Evolutionary conservation across 495 filamentous ascomycete genomes (phyloP).

Genomic region (Xanthoparmelia taractica): DNA sequence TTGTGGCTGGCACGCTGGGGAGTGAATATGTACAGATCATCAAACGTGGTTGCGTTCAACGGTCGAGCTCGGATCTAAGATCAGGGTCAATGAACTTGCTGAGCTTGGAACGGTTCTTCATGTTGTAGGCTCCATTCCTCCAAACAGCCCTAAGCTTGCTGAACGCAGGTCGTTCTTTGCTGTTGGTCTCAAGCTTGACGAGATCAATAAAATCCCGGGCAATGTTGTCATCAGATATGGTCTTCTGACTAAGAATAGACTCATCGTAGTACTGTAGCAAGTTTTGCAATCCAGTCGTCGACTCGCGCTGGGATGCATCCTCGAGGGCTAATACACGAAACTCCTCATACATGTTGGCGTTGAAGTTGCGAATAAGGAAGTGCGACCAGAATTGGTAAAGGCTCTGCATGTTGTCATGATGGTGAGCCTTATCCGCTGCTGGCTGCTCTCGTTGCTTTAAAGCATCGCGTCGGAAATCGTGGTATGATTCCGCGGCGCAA

Average conservation of each 20-base stretch:
- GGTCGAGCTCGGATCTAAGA: constrained; percentile 25
- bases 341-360: constrained; percentile 70
- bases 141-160: constrained; percentile 43
- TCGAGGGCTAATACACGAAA: constrained; percentile 64
- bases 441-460: constrained; percentile 49
- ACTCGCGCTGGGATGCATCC: constrained; percentile 47
- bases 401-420: constrained; percentile 52
- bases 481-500: constrained; percentile 47
- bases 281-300: constrained; percentile 45
- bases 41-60: constrained; percentile 9
- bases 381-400: constrained; percentile 76
- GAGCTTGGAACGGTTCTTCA: constrained; percentile 48
- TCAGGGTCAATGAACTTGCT: constrained; percentile 26
- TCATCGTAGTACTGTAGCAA: constrained; percentile 54
- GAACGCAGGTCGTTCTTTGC: constrained; percentile 39
- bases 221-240: constrained; percentile 42
- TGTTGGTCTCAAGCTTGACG: constrained; percentile 36
- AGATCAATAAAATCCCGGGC: constrained; percentile 47
- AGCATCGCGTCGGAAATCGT: constrained; percentile 47
- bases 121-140: constrained; percentile 47
- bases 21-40: constrained; percentile 2
- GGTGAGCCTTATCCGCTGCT: constrained; percentile 35
- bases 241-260: constrained; percentile 41
- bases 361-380: constrained; percentile 68
- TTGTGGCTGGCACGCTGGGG: neutral